Evolutionary conservation across 768 basidiomycete genomes (phyloP).

Genomic region (Rhizopogon sp.): DNA sequence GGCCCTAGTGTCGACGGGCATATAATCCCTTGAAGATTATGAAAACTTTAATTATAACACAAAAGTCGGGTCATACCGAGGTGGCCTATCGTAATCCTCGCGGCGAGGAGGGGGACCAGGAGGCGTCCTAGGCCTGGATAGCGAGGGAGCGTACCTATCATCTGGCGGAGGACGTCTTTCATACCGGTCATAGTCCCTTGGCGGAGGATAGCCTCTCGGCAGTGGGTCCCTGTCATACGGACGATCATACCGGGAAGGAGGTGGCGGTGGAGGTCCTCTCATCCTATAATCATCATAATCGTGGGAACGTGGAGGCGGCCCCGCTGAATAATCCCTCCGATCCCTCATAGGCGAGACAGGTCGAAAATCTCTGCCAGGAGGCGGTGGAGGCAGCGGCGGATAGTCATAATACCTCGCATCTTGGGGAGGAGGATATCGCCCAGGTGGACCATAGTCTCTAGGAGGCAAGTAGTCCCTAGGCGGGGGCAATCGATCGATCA

Average conservation of each 20-base stretch:
- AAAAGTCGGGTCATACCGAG: slow-evolving; percentile 41
- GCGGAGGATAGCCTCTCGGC: slow-evolving; percentile 50
- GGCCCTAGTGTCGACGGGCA: slow-evolving; percentile 26
- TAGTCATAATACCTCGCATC: slow-evolving; percentile 59
- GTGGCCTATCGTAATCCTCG: slow-evolving; percentile 61
- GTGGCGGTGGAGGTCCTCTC: slow-evolving; percentile 42
- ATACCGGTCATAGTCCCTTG: slow-evolving; percentile 57
- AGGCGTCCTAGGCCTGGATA: slow-evolving; percentile 47
- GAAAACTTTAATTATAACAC: slow-evolving; percentile 2
- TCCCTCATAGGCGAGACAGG: slow-evolving; percentile 62
- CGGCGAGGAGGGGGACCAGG: slow-evolving; percentile 51
- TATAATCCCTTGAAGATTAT: slow-evolving; percentile 44
- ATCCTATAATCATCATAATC: slow-evolving; percentile 69
- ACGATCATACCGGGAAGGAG: slow-evolving; percentile 54
- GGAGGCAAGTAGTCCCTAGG: slow-evolving; percentile 45
- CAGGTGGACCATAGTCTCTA: slow-evolving; percentile 36
- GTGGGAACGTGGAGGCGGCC: slow-evolving; percentile 42
- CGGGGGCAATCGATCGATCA: slow-evolving; percentile 54
- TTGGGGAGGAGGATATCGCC: slow-evolving; percentile 36
- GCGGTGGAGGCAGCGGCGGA: slow-evolving; percentile 31
- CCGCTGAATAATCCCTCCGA: slow-evolving; percentile 56
- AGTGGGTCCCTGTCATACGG: slow-evolving; percentile 41
- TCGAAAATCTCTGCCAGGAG: slow-evolving; percentile 51
- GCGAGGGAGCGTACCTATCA: slow-evolving; percentile 34
- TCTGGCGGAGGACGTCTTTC: slow-evolving; percentile 44